Evolutionary conservation across 2,329 filamentous ascomycete species (phyloP).

Genomic region (Annulohypoxylon truncatum): DNA sequence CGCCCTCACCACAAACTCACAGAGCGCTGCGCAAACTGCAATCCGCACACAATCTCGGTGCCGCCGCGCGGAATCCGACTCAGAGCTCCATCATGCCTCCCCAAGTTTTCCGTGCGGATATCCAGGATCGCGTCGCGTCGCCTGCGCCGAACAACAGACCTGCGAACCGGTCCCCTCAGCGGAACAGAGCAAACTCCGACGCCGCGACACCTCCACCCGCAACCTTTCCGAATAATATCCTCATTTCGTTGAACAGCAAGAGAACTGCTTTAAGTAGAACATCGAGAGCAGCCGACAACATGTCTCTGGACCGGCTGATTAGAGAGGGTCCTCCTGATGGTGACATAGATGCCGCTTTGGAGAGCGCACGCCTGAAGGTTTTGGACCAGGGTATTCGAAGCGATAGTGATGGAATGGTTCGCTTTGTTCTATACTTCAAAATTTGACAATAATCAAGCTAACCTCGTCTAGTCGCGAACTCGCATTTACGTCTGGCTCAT

Average conservation of each 20-base stretch:
- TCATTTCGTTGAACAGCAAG: conserved; percentile 52
- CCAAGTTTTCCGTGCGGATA: conserved; percentile 61
- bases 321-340: conserved; percentile 82
- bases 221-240: conserved; percentile 53
- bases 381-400: conserved; percentile 80
- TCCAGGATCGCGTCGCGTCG: conserved; percentile 50
- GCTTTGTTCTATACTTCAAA: conserved; percentile 39
- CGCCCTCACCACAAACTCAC: conserved; percentile 72
- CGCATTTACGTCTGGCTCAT: conserved; percentile 98
- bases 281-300: conserved; percentile 63
- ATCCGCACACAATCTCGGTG: conserved; percentile 76
- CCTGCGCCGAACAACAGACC: conserved; percentile 54
- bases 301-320: conserved; percentile 79
- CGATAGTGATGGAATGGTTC: conserved; percentile 84
- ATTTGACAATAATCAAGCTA: conserved; percentile 13
- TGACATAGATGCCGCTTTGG: conserved; percentile 73
- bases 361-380: conserved; percentile 78
- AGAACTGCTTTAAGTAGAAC: conserved; percentile 59
- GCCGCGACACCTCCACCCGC: conserved; percentile 58
- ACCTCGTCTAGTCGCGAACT: conserved; percentile 76
- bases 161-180: conserved; percentile 60
- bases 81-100: conserved; percentile 71
- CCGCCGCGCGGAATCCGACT: conserved; percentile 59
- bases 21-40: conserved; percentile 78
- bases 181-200: conserved; percentile 80